phyloP scores from a whole-genome alignment of 805 yeast species.

The Kurtzmaniella fragi region DNA sequence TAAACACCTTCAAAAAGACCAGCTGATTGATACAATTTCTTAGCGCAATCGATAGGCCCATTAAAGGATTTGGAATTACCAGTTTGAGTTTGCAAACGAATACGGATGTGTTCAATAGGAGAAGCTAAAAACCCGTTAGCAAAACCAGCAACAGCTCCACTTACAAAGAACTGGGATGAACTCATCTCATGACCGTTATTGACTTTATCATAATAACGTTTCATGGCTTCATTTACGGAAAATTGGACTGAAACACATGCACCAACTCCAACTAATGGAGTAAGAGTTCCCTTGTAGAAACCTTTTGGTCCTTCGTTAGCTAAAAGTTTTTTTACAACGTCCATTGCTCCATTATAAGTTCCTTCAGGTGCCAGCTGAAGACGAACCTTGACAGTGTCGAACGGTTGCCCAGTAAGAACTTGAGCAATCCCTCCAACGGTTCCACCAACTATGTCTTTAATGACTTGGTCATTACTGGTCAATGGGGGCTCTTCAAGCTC shows the following conservation, averaged over 20 bases:
- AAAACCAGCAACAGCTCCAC: constrained; percentile 91
- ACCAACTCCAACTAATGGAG: constrained; percentile 60
- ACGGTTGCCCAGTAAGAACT: constrained; percentile 93
- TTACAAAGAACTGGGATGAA: constrained; percentile 63
- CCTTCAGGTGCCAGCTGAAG: constrained; percentile 85
- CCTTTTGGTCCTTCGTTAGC: constrained; percentile 39
- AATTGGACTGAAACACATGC: constrained; percentile 96
- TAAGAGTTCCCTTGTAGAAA: constrained; percentile 42
- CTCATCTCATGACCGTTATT: constrained; percentile 43
- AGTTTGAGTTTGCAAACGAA: constrained; percentile 87
- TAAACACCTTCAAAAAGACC: constrained; percentile 59
- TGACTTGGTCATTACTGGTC: constrained; percentile 39
- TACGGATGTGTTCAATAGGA: constrained; percentile 94
- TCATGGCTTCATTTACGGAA: constrained; percentile 92
- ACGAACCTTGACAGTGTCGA: constrained; percentile 91
- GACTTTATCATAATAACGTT: constrained; percentile 58
- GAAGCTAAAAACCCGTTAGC: constrained; percentile 86
- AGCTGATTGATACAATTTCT: constrained; percentile 46
- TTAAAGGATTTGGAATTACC: constrained; percentile 43
- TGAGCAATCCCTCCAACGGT: constrained; percentile 96
- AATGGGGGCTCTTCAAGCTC: constrained; percentile 41
- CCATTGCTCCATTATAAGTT: constrained; percentile 64
- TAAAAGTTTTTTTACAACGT: constrained; percentile 68
- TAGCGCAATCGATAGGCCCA: constrained; percentile 75
- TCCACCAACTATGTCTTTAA: constrained; percentile 83